Evolutionary conservation across 345 rosid genomes (phyloP), one percentile per base, ranked within the genome.

Genomic region (Stellera chamaejasme): DNA sequence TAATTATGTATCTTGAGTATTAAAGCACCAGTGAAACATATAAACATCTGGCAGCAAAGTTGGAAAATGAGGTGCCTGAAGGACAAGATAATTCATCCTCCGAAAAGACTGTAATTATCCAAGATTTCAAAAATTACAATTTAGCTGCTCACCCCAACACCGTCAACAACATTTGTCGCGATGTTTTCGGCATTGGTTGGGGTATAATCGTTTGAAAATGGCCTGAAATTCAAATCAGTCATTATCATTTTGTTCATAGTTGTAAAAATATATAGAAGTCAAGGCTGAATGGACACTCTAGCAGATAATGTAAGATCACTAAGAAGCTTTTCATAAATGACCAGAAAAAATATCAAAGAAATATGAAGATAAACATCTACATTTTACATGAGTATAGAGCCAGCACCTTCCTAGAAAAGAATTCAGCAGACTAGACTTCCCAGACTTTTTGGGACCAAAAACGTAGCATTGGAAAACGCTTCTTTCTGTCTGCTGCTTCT

Each of bases 371-470:
- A 19, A 52, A 19, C 48, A 48, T 60, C 45, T 55, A 50, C 48
- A 5, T 48, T 51, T 43, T 13, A 39, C 42, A 61, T 11, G 32
- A 50, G 60, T 49, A 42, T 12, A 48, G 49, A 51, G 46, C 57
- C 62, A 65, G 50, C 43, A 84, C 96, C 96, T 85, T 72, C 71
- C 93, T 66, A 78, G 8, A 65, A 88, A 79, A 45, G 94, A 76
- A 73, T 81, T 77, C 58, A 85, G 67, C 15, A 85, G 52, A 45
- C 86, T 70, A 60, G 94, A 77, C 67, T 88, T 85, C 71, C 96
- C 94, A 62, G 94, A 69, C n/a, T 69, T 81, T 65, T 70, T 69
- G 19, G 96, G 83, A 57, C 94, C 93, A 67, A 88, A 76, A 72
- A 81, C 87, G 69, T 63, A 67, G 78, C 93, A 78, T 58, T 61